Conservation (phyloP, 1,139 yeast genomes). For the Entelexis paramagnoliae region DNA sequence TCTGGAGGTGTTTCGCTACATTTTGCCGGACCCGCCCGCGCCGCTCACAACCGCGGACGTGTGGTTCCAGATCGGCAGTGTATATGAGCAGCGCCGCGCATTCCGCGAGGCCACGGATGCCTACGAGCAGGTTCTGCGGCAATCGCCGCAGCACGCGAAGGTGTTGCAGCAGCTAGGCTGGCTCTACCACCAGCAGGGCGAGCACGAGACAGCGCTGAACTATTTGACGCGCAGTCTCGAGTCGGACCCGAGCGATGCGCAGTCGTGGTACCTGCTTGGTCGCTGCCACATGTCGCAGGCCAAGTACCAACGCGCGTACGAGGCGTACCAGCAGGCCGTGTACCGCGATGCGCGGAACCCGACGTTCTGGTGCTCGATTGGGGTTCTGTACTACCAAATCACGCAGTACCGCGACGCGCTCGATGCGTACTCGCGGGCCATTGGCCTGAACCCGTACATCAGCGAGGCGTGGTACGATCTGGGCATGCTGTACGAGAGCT, state of each 20-base stretch:
- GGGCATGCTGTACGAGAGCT: conserved; percentile 92
- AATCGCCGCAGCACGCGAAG: conserved; percentile 88
- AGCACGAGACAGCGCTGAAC: conserved; percentile 72
- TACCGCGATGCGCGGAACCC: conserved; percentile 94
- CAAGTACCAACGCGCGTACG: conserved; percentile 92
- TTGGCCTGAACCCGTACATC: conserved; percentile 86
- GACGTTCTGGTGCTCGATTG: conserved; percentile 97
- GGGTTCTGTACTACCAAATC: conserved; percentile 90
- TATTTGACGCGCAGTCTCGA: conserved; percentile 79
- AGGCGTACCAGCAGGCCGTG: conserved; percentile 97
- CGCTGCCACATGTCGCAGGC: conserved; percentile 94
- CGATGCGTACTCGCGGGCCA: conserved; percentile 95
- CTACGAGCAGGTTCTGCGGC: conserved; percentile 80
- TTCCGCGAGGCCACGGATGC: conserved; percentile 90
- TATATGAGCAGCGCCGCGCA: conserved; percentile 86
- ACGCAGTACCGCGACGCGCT: conserved; percentile 93
- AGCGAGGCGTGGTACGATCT: conserved; percentile 98
- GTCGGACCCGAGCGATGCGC: conserved; percentile 83
- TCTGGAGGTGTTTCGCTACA: conserved; percentile 87
- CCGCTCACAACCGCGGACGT: conserved; percentile 95
- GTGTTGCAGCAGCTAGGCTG: conserved; percentile 95
- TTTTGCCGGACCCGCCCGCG: conserved; percentile 80
- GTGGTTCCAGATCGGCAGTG: conserved; percentile 97
- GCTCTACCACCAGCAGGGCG: conserved; percentile 79
- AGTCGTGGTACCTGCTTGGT: conserved; percentile 93